Conservation (phyloP, 139 green algal genomes). For the Coccomyxa sp. region DNA sequence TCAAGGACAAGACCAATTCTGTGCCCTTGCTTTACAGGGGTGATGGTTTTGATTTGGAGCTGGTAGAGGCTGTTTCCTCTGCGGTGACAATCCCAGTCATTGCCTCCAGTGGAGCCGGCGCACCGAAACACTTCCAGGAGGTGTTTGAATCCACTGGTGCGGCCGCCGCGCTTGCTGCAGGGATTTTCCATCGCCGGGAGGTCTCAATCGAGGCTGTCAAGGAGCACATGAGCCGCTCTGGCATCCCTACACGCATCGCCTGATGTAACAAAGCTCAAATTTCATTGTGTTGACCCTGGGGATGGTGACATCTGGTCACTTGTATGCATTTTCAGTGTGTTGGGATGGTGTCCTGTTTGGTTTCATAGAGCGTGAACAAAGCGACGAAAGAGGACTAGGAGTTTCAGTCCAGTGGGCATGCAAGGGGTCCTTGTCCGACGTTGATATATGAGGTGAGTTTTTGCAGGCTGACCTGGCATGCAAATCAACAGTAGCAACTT, state of each 20-base stretch:
- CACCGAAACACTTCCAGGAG: constrained; percentile 90
- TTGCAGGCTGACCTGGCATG: too few species aligned
- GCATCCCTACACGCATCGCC: constrained; percentile 71
- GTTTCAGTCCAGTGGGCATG: too few species aligned
- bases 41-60: constrained; percentile 87
- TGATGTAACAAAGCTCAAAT: neutral
- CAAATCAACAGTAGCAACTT: too few species aligned
- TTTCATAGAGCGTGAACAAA: too few species aligned
- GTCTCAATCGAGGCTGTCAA: constrained; percentile 92
- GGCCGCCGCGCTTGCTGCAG: constrained; percentile 88
- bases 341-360: too few species aligned
- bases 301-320: too few species aligned
- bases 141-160: constrained; percentile 79
- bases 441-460: too few species aligned
- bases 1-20: too few species aligned
- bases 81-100: constrained; percentile 98
- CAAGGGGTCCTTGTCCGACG: too few species aligned
- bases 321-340: too few species aligned
- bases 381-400: too few species aligned
- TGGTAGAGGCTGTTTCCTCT: constrained; percentile 79
- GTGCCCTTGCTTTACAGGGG: neutral
- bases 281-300: too few species aligned
- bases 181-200: constrained; percentile 96
- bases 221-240: constrained; percentile 68
- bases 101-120: constrained; percentile 84